phyloP scores from a whole-genome alignment of 2,329 filamentous ascomycete genomes.

The Aspergillus hiratsukae region DNA sequence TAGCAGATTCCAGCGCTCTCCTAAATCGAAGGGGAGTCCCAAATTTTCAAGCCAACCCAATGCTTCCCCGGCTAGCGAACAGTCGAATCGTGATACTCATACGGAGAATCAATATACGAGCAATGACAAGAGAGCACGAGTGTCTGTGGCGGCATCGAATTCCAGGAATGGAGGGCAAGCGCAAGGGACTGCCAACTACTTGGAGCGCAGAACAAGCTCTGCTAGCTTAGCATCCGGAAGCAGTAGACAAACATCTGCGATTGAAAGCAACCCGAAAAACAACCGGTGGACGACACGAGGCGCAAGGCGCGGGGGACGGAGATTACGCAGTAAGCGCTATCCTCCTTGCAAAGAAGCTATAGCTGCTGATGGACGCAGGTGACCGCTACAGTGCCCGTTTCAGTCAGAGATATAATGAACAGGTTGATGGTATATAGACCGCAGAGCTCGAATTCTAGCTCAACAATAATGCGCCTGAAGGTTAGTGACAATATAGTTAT shows the following conservation, averaged over 20 bases:
- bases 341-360: background rate
- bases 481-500: background rate
- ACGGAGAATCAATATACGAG: constrained; percentile 1
- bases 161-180: constrained; percentile 10
- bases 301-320: constrained; percentile 17
- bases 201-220: constrained; percentile 26
- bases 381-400: constrained; percentile 31
- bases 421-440: background rate
- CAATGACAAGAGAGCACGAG: constrained; percentile 13
- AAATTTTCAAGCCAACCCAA: background rate
- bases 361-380: constrained; percentile 19
- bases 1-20: constrained; percentile 10
- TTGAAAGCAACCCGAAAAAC: constrained; percentile 5
- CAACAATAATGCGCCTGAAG: background rate
- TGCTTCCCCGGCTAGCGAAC: background rate
- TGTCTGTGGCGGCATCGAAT: constrained; percentile 1
- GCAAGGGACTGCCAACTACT: constrained; percentile 16
- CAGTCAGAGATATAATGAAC: constrained; percentile 11
- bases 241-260: constrained; percentile 16
- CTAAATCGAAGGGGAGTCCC: background rate
- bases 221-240: constrained; percentile 26
- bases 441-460: background rate
- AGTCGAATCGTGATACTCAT: background rate
- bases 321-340: constrained; percentile 23
- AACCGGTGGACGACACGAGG: constrained; percentile 9